Evolutionary conservation across 2,329 filamentous ascomycete genomes (phyloP).

Genomic region (Chrysoporthe austroafricana): DNA sequence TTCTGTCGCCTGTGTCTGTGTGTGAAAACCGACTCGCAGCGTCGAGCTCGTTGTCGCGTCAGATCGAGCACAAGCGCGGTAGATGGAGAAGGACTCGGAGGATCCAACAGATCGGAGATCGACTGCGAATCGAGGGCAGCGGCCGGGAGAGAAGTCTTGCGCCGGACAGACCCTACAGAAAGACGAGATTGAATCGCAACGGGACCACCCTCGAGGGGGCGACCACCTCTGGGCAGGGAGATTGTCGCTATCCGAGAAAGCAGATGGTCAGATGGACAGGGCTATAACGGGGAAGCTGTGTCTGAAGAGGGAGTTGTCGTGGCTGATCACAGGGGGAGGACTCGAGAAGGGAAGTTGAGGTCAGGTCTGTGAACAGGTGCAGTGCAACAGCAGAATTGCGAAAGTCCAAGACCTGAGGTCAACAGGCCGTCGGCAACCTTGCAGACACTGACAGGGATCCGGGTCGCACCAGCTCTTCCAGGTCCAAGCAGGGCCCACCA

Average conservation of each 20-base stretch:
- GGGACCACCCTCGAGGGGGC: slow-evolving; percentile 13
- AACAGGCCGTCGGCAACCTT: slow-evolving; percentile 12
- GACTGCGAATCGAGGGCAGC: neutral
- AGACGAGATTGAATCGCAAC: neutral
- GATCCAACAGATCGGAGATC: neutral
- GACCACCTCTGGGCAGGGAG: slow-evolving; percentile 10
- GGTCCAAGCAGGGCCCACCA: neutral
- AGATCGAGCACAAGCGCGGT: neutral
- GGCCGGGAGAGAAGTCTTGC: slow-evolving; percentile 8
- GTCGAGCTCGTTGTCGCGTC: slow-evolving; percentile 5
- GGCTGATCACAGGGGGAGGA: neutral
- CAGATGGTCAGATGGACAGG: neutral
- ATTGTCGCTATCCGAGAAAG: slow-evolving; percentile 4
- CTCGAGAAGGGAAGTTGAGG: neutral
- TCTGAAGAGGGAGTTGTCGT: neutral
- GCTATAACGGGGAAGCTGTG: neutral
- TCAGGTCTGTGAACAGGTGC: neutral
- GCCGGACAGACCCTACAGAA: slow-evolving; percentile 7
- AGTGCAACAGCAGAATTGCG: slow-evolving; percentile 9
- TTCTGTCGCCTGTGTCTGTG: neutral
- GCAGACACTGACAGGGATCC: neutral
- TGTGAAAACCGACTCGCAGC: neutral
- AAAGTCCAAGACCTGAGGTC: slow-evolving; percentile 3
- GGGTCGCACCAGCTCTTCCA: neutral
- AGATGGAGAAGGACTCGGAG: neutral